phyloP scores from a whole-genome alignment of 73 alveolate genomes.

The Urostyla sp. region DNA sequence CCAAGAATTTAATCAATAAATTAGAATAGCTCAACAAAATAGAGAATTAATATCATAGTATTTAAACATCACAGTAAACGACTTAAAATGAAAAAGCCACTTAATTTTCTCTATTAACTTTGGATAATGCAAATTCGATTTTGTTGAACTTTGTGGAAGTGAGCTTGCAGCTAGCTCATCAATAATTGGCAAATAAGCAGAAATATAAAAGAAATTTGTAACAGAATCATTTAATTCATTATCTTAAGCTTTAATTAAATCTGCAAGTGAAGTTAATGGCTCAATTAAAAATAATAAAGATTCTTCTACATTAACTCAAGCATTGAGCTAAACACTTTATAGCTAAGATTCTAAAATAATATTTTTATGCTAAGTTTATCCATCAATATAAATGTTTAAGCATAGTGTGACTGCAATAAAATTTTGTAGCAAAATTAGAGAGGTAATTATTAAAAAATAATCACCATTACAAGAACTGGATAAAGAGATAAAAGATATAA shows the following conservation, averaged over 20 bases:
- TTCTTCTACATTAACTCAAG: neutral
- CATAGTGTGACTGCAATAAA: conserved; percentile 39
- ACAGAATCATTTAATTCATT: conserved; percentile 40
- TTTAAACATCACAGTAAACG: neutral
- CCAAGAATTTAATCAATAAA: conserved; percentile 8
- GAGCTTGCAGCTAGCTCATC: conserved; percentile 22
- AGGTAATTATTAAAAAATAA: conserved; percentile 19
- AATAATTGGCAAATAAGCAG: conserved; percentile 5
- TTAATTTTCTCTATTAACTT: neutral
- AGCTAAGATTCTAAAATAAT: neutral
- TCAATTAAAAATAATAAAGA: neutral
- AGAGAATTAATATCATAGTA: neutral
- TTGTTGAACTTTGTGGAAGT: conserved; percentile 50
- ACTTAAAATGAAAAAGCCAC: conserved; percentile 4
- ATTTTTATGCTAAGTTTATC: conserved; percentile 6
- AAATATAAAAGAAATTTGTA: conserved; percentile 7
- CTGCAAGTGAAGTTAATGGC: too few relatives aligned
- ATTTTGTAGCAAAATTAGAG: conserved; percentile 36
- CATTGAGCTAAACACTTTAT: neutral
- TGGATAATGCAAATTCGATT: neutral
- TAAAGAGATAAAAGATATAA: conserved; percentile 9
- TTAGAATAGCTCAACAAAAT: conserved; percentile 44
- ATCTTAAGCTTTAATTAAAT: conserved; percentile 3
- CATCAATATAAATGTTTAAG: neutral
- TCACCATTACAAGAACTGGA: neutral